phyloP scores from a whole-genome alignment of 1,139 yeast genomes.

The Diutina scorzettiae region DNA sequence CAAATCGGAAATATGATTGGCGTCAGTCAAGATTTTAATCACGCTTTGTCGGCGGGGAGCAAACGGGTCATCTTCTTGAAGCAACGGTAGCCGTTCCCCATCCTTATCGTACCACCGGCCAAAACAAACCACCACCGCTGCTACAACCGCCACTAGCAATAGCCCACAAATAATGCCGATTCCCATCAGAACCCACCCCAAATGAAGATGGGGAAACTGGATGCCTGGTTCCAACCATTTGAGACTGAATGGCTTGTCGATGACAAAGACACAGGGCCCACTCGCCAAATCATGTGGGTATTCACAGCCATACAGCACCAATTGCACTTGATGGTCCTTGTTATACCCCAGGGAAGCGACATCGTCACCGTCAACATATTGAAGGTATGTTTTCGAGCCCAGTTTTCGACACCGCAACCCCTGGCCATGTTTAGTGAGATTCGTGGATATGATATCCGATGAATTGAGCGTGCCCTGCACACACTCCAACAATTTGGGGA shows the following conservation, averaged over 20 bases:
- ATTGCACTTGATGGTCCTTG: slow-evolving; percentile 50
- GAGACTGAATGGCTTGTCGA: slow-evolving; percentile 50
- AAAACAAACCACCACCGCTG: neutral
- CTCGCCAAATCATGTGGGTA: slow-evolving; percentile 24
- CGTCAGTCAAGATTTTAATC: neutral
- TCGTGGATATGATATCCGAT: slow-evolving; percentile 13
- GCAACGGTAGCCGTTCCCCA: neutral
- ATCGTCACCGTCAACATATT: slow-evolving; percentile 15
- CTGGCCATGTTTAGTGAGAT: slow-evolving; percentile 27
- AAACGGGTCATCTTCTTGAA: neutral
- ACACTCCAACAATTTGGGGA: slow-evolving; percentile 23
- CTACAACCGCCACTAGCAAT: slow-evolving; percentile 13
- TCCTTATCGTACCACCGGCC: neutral
- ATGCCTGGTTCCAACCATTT: slow-evolving; percentile 44
- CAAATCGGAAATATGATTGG: neutral
- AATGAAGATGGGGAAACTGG: slow-evolving; percentile 38
- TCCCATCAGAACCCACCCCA: slow-evolving; percentile 57
- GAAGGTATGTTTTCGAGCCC: slow-evolving; percentile 27
- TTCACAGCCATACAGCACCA: slow-evolving; percentile 58
- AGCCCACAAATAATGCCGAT: slow-evolving; percentile 55
- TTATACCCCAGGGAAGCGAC: slow-evolving; percentile 35
- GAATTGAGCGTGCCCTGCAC: slow-evolving; percentile 7
- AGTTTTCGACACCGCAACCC: slow-evolving; percentile 26
- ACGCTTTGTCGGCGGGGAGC: neutral
- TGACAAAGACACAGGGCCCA: slow-evolving; percentile 50